These are phyloP conservation scores for Chrysanthemum lavandulifolium DNA, from an alignment of 129 eudicot species.

Conservation along the genomic window DNA sequence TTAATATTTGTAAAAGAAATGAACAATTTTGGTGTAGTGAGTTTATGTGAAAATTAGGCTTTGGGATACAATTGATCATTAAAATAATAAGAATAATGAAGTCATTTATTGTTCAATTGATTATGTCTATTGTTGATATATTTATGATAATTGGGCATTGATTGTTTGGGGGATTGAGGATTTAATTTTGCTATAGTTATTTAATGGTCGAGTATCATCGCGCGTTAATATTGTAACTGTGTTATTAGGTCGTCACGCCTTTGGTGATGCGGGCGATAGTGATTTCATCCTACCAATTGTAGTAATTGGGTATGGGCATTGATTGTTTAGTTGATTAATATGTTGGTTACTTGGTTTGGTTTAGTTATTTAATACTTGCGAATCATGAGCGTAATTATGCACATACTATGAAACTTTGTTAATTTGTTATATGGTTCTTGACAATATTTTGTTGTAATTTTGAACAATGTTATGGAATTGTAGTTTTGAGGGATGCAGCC, in stretches of 20 bases:
- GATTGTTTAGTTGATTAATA: neutral
- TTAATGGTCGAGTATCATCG: neutral
- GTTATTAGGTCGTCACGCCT: neutral
- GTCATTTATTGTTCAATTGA: constrained; percentile 31
- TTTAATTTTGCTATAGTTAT: neutral
- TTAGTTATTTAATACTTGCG: neutral
- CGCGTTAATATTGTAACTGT: neutral
- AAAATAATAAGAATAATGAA: constrained; percentile 8
- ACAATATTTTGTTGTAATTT: neutral
- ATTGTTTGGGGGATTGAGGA: constrained; percentile 1
- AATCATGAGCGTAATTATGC: neutral
- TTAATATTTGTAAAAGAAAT: constrained; percentile 19
- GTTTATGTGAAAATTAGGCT: constrained; percentile 25
- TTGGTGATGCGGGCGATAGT: no score
- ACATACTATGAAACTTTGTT: neutral
- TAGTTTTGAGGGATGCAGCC: neutral
- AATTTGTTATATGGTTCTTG: neutral
- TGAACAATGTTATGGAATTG: constrained; percentile 9
- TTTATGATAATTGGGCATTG: neutral
- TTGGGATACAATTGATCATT: neutral
- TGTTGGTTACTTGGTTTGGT: neutral
- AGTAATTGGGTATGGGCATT: constrained; percentile 8
- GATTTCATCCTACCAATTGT: neutral
- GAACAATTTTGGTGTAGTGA: constrained; percentile 26
- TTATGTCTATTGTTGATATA: constrained; percentile 10